Evolutionary conservation across 75 land plant genomes (phyloP).

Genomic region (Picea glauca): DNA sequence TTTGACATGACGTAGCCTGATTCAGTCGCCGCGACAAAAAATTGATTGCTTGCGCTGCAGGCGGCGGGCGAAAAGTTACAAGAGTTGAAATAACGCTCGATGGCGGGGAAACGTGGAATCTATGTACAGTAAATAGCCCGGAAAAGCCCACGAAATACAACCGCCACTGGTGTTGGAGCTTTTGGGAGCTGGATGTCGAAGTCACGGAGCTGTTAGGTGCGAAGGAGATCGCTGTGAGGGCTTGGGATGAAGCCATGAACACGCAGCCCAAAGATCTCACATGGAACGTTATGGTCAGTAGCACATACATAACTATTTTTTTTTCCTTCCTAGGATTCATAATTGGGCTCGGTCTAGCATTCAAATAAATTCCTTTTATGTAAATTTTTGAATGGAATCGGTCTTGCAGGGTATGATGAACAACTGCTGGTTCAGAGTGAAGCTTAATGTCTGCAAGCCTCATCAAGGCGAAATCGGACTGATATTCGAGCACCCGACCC

Average conservation of each 20-base stretch:
- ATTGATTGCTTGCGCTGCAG: constrained; percentile 23
- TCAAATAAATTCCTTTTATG: too few species aligned
- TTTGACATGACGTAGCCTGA: too few species aligned
- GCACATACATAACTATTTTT: neutral
- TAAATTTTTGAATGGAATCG: too few species aligned
- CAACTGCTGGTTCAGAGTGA: constrained; percentile 96
- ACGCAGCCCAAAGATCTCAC: constrained; percentile 91
- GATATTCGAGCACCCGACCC: constrained; percentile 86
- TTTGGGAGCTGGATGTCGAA: constrained; percentile 85
- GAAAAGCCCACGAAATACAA: constrained; percentile 87
- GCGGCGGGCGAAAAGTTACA: constrained; percentile 92
- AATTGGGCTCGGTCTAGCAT: too few species aligned
- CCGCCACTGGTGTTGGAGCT: constrained; percentile 98
- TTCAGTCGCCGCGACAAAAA: neutral
- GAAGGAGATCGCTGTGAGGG: constrained; percentile 90
- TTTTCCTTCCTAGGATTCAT: neutral
- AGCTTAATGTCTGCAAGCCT: constrained; percentile 64
- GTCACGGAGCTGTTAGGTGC: constrained; percentile 63
- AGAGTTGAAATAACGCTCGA: constrained; percentile 84
- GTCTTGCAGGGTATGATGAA: constrained; percentile 93
- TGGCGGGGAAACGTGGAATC: constrained; percentile 77
- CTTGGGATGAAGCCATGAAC: constrained; percentile 93
- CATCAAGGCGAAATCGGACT: constrained; percentile 64
- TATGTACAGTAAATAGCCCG: constrained; percentile 53
- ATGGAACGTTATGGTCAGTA: constrained; percentile 55